Evolutionary conservation across 306 rosid genomes (phyloP), one percentile per base, ranked within the genome.

Genomic region (Pueraria montana): DNA sequence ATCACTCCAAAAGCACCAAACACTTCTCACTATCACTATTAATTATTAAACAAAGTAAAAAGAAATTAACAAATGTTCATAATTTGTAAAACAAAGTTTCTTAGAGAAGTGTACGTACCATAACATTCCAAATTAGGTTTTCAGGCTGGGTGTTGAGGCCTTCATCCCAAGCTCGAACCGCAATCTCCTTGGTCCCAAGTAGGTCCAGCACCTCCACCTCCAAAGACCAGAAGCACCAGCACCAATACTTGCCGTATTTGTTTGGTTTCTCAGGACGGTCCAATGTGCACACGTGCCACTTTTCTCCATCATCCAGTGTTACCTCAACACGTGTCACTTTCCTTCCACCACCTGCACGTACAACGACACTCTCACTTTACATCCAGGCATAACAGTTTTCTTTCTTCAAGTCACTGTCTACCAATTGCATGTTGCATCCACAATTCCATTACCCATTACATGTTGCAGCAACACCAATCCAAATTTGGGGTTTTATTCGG

Each of bases 171-270:
- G 98, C 95, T 2, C 98, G 89, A 0, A 93, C 98, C 0, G 97
- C 98, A 9, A 95, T 87, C 80, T 93, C 97, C 53, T 89, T 95
- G 77, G 94, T 88, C 0, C 86, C 92, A 8, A 95, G 73, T 1
- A 95, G 75, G 84, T 91, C 88, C 36, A 91, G 74, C 36, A 95
- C 94, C 69, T 95, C 98, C 4, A 93, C 89, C 76, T 93, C 98
- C 78, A 95, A 64, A 0, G 91, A 90, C 98, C 98, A 95, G 80
- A 95, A 93, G 75, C 98, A 90, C 98, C 98, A 93, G 79, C 98
- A 95, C 98, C 98, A 95, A 71, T 89, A 93, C 58, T 93, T 95
- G 0, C 98, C 97, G 17, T 87, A 92, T 79, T 88, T 93, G 80
- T 73, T 95, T 0, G 94, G 87, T 77, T 88, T 93, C 82, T 92